Evolutionary conservation across 352 stramenopile species (phyloP), one percentile per base, ranked within the genome.

Genomic region (Nothophytophthora sp.): DNA sequence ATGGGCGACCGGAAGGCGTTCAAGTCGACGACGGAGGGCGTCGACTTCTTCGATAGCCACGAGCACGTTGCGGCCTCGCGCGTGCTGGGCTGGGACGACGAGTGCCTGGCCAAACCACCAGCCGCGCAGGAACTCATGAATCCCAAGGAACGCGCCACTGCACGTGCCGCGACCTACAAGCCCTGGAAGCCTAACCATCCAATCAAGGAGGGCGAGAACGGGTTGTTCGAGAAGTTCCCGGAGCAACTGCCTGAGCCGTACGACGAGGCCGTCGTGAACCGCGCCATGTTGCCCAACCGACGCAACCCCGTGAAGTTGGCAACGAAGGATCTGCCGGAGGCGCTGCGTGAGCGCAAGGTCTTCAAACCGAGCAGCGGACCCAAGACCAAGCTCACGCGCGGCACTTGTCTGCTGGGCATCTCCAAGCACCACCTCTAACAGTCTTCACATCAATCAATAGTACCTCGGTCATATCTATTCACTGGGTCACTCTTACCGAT

Each of bases 1-100:
- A 67, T 92, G 48, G 77, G 79, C 23, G 81, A 90, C 1, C 66
- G 73, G 29, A 92, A 90, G 50, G 60, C 81, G 1, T 90, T 92
- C 62, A 88, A 90, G 55, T 86, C 76, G 2, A 88, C 76, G 12
- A 64, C 81, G 1, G 60, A 73, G 15, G 70, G 71, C 13, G 72
- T 92, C 15, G 71, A 88, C 55, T 90, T 66, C 45, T 92, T 92
- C 39, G 81, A 92, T 49, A 73, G 64, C 15, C 80, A 90, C 18
- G 81, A 92, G 44, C 81, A 88, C 60, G 70, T 87, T 29, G 74
- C 78, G 8, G 81, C 78, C 2, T 79, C 74, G 5, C 59, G 61
- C 1, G 54, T 88, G 8, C 67, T 83, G 47, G 75, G 76, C 28
- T 92, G 81, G 78, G 81, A 90, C 54, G 81, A 88, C 22, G 60